Evolutionary conservation across 305 asterid species (phyloP), one percentile per base, ranked within the genome.

Genomic region (Fraxinus nigra): DNA sequence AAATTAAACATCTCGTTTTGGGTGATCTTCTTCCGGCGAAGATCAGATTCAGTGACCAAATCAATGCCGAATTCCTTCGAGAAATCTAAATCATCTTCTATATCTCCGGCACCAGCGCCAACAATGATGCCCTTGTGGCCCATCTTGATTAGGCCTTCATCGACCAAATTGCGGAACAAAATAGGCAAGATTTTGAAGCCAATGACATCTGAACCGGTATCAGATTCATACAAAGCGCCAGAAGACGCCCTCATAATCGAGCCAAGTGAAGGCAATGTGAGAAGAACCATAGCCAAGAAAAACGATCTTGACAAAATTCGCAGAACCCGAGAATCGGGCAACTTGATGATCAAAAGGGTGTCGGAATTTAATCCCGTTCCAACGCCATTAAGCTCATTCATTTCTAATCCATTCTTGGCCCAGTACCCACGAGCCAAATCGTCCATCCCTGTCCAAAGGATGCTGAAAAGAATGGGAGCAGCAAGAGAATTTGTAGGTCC

Each of bases 111-210:
- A 63, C 75, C 82, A 80, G 89, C 84, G 14, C 87, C 88, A 54
- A 86, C 73, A 13, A 92, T 37, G 28, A 89, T 84, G 43, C 97
- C 94, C 77, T 80, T 88, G 54, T 90, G 91, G 80, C 98, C 94
- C 75, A 73, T 87, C 81, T 84, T 89, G 54, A 93, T 56, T 3
- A 92, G 90, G 80, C 97, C 97, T 84, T 90, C 97, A 13, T 89
- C 92, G 35, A 84, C 69, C 89, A 93, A 84, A 85, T 92, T 92
- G 16, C 85, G 91, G 34, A 91, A 81, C 76, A 90, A 76, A 82
- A 77, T 26, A 8, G 90, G 92, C 81, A 92, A 59, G 43, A 83
- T 72, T 18, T 79, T 72, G 79, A 88, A 87, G 40, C 77, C 89
- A 11, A 74, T 72, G 7, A 26, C 56, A 4, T 80, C 86, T 0